Evolutionary conservation across 371 early-diverging fungal species (phyloP), one percentile per base, ranked within the genome.

Genomic region (Gilbertella persicaria): DNA sequence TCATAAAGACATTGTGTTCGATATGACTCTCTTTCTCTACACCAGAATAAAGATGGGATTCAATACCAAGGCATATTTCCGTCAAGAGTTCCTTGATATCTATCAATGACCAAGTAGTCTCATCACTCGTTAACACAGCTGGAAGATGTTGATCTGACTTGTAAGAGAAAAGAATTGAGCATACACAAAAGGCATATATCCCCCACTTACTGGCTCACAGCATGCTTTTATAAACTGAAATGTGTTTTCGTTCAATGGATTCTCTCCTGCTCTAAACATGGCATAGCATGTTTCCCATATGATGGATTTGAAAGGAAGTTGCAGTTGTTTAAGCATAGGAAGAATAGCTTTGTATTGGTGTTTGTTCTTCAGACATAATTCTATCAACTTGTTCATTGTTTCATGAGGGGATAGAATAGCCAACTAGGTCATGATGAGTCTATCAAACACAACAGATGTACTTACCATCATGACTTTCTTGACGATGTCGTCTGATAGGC

Each of bases 261-360:
- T 13, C 8, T 33, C 8, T 3, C 13, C 33, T 6, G 33, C n/a
- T 36, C 21, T 48, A n/a, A 37, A 25, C 12, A 23, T 17, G 9
- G 8, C 41, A 39, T 39, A n/a, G n/a, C 6, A 26, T 16, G 9
- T 5, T 36, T 10, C 14, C 35, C 28, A 21, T 46, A 13, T 37
- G 33, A 25, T 37, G 36, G 24, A 10, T 12, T 48, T 25, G 17
- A 37, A 51, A 51, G 9, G 65, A 21, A 17, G 29, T 33, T 6
- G 60, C 59, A 6, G 66, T 38, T 4, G 30, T 36, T 43, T 38
- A 12, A 69, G 29, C 8, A 62, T 20, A 1, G 69, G 69, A n/a
- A 69, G 37, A 17, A 59, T 59, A 4, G 58, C 59, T 26, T 40
- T 43, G 23, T 56, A 55, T 13, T 59, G 57, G 36, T 69, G 54